Percentiles rank a stretch among this genome's conserved stretches.
These are phyloP conservation scores for Pestalotiopsis sp. DNA, from an alignment of 2,329 filamentous ascomycete species.

Conservation along the genomic window DNA sequence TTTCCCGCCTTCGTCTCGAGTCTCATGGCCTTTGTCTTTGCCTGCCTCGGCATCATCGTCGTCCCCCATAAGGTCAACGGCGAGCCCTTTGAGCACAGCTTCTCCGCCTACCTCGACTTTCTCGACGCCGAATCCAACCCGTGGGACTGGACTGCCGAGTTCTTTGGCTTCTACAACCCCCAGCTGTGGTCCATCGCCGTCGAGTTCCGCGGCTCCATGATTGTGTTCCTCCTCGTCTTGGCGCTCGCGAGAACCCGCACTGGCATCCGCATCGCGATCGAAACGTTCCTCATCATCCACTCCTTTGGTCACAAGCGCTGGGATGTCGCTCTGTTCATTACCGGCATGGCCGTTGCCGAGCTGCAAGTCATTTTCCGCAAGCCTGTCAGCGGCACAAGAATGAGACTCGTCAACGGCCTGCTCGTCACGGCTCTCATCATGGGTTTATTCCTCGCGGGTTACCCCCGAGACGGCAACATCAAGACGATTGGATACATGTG, in stretches of 20 bases:
- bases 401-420: conserved; percentile 21
- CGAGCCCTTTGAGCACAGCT: conserved; percentile 26
- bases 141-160: conserved; percentile 29
- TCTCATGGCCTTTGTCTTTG: conserved; percentile 34
- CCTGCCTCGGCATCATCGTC: conserved; percentile 26
- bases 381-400: conserved; percentile 19
- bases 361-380: conserved; percentile 28
- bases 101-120: conserved; percentile 29
- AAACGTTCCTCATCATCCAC: conserved; percentile 24
- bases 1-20: conserved; percentile 40
- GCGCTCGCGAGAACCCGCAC: conserved; percentile 29
- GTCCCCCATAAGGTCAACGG: conserved; percentile 27
- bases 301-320: conserved; percentile 30
- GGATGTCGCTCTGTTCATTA: conserved; percentile 31
- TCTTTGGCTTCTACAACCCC: conserved; percentile 33
- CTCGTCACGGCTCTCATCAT: conserved; percentile 24
- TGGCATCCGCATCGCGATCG: conserved; percentile 26
- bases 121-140: conserved; percentile 32
- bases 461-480: conserved; percentile 29
- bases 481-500: conserved; percentile 29
- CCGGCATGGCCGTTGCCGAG: conserved; percentile 31
- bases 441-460: conserved; percentile 30
- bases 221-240: conserved; percentile 33
- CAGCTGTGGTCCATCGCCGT: conserved; percentile 38
- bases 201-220: conserved; percentile 36